Conservation (phyloP, 345 rosid genomes). For the Rhodomyrtus tomentosa region DNA sequence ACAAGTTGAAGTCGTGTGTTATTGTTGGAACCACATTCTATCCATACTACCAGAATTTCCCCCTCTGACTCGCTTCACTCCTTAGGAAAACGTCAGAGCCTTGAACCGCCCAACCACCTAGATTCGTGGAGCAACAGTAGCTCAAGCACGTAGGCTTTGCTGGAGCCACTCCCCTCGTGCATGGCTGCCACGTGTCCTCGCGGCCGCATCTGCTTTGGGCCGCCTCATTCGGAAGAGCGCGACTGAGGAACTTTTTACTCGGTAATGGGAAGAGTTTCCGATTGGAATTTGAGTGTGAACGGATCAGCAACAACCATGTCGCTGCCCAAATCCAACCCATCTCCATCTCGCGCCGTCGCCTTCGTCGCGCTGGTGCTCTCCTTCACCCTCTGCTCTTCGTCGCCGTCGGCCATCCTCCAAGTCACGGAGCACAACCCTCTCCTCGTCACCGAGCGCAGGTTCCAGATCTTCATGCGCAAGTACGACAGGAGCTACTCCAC, state of each 20-base stretch:
- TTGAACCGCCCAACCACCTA: neutral
- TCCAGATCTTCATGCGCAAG: constrained; percentile 42
- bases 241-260: neutral
- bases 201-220: neutral
- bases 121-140: neutral
- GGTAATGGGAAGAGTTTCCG: neutral
- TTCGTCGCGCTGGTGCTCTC: neutral
- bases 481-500: constrained; percentile 47
- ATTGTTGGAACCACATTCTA: neutral
- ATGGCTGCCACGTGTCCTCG: constrained; percentile 2
- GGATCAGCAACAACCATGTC: neutral
- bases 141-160: neutral
- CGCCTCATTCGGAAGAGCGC: neutral
- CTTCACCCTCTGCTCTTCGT: neutral
- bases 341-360: neutral
- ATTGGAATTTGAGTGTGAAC: neutral
- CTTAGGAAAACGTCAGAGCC: neutral
- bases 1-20: neutral
- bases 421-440: constrained; percentile 26
- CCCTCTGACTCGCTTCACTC: neutral
- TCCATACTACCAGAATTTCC: neutral
- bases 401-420: constrained; percentile 11
- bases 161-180: neutral
- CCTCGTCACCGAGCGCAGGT: constrained; percentile 26
- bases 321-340: neutral